Evolutionary conservation across 768 basidiomycete genomes (phyloP).

Genomic region (Hemileccinum impolitum): DNA sequence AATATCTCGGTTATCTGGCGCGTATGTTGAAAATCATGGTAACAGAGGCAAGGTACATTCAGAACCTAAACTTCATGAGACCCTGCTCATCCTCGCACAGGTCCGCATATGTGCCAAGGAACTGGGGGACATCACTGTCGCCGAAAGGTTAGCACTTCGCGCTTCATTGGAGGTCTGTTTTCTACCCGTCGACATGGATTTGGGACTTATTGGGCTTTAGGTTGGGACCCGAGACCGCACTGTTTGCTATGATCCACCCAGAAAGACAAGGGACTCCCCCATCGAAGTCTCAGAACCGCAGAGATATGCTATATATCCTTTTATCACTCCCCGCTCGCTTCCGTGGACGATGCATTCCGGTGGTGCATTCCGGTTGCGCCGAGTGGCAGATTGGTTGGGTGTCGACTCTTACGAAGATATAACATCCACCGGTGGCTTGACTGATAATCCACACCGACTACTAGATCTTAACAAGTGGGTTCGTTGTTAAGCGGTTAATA

Average conservation of each 20-base stretch:
- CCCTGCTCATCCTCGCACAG: slow-evolving; percentile 31
- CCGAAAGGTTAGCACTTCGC: slow-evolving; percentile 52
- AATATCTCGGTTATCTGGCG: slow-evolving; percentile 67
- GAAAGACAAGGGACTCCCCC: slow-evolving; percentile 22
- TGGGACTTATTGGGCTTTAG: slow-evolving; percentile 9
- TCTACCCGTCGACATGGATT: slow-evolving; percentile 6
- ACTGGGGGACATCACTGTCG: slow-evolving; percentile 35
- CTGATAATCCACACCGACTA: slow-evolving; percentile 32
- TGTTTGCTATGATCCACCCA: slow-evolving; percentile 32
- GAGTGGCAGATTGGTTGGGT: slow-evolving; percentile 60
- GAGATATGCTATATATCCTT: slow-evolving; percentile 67
- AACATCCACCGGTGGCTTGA: slow-evolving; percentile 37
- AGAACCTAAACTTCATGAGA: not conserved
- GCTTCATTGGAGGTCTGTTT: slow-evolving; percentile 48
- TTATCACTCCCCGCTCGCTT: slow-evolving; percentile 46
- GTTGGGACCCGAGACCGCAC: slow-evolving; percentile 13
- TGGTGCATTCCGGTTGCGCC: slow-evolving; percentile 55
- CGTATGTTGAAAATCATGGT: slow-evolving; percentile 54
- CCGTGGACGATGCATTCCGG: slow-evolving; percentile 45
- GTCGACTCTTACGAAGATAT: slow-evolving; percentile 33
- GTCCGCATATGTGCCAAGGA: slow-evolving; percentile 54
- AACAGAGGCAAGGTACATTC: slow-evolving; percentile 39
- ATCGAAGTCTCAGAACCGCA: slow-evolving; percentile 31
- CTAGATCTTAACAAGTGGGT: slow-evolving; percentile 38
- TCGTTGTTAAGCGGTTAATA: not conserved